Conservation (phyloP, 805 yeast genomes). For the Barnettozyma siamensis region DNA sequence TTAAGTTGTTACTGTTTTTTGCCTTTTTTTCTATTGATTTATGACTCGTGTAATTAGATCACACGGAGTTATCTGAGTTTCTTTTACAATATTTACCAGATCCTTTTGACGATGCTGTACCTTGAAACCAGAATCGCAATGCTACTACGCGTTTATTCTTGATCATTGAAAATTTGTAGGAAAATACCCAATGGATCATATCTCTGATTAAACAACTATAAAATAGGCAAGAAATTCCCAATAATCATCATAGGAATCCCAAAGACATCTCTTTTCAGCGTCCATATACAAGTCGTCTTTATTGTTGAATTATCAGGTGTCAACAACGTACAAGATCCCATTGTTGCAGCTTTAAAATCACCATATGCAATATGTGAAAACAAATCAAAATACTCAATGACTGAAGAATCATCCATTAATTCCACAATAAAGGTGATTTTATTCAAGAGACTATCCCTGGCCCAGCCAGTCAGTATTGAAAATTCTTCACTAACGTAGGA, state of each 20-base stretch:
- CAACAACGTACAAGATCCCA: conserved; percentile 76
- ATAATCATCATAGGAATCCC: conserved; percentile 97
- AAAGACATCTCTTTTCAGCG: conserved; percentile 88
- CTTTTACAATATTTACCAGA: too few relatives aligned
- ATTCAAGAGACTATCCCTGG: conserved; percentile 57
- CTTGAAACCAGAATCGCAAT: too few relatives aligned
- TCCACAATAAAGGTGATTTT: conserved; percentile 71
- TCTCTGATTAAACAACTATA: conserved; percentile 26
- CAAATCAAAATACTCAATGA: conserved; percentile 79
- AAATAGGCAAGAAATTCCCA: conserved; percentile 85
- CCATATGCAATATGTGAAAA: conserved; percentile 86
- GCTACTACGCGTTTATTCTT: too few relatives aligned
- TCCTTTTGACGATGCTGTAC: too few relatives aligned
- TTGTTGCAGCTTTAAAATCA: conserved; percentile 83
- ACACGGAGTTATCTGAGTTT: too few relatives aligned
- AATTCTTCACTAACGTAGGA: conserved; percentile 95
- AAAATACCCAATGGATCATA: too few relatives aligned
- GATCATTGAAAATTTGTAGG: too few relatives aligned
- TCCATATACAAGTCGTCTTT: conserved; percentile 84
- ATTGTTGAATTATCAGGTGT: conserved; percentile 52
- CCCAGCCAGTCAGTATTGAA: conserved; percentile 88
- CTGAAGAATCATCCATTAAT: conserved; percentile 81
- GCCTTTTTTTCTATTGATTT: too few relatives aligned
- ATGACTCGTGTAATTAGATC: too few relatives aligned
- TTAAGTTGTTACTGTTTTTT: not conserved